A percentile compares a stretch with the other conserved stretches of the same genome.
These are phyloP conservation scores for Flaveria trinervia DNA, from an alignment of 129 eudicot species.

Conservation along the genomic window DNA sequence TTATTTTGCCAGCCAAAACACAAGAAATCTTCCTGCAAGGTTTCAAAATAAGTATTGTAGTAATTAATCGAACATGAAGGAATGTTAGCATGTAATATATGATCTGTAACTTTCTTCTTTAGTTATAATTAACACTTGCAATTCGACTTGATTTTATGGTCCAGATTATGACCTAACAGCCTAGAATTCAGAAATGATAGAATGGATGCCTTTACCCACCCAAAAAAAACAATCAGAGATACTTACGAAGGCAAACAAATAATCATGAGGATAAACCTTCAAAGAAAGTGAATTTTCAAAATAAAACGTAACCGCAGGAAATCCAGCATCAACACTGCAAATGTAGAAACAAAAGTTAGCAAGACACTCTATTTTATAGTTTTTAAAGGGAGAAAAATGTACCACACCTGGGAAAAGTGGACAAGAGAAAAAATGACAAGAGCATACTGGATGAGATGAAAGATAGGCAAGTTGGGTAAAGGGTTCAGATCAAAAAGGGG, in stretches of 20 bases:
- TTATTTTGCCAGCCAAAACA: slow-evolving; percentile 97
- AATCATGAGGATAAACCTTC: slow-evolving; percentile 81
- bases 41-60: neutral
- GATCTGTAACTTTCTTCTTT: neutral
- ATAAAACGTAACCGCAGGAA: slow-evolving; percentile 70
- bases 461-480: neutral
- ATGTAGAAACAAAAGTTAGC: slow-evolving; percentile 15
- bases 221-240: slow-evolving; percentile 10
- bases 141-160: slow-evolving; percentile 9
- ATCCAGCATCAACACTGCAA: slow-evolving; percentile 89
- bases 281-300: slow-evolving; percentile 65
- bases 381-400: neutral
- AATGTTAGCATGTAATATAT: slow-evolving; percentile 2
- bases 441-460: no score
- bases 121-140: neutral
- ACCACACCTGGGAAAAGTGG: neutral
- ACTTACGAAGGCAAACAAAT: slow-evolving; percentile 83
- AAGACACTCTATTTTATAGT: slow-evolving; percentile 11
- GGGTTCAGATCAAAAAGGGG: slow-evolving; percentile 6
- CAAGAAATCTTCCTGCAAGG: slow-evolving; percentile 71
- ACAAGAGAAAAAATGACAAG: no score
- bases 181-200: slow-evolving; percentile 7
- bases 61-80: neutral
- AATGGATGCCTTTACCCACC: neutral
- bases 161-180: neutral